Evolutionary conservation across 495 filamentous ascomycete genomes (phyloP), one percentile per base, ranked within the genome.

Genomic region (Penicillium riverlandense): DNA sequence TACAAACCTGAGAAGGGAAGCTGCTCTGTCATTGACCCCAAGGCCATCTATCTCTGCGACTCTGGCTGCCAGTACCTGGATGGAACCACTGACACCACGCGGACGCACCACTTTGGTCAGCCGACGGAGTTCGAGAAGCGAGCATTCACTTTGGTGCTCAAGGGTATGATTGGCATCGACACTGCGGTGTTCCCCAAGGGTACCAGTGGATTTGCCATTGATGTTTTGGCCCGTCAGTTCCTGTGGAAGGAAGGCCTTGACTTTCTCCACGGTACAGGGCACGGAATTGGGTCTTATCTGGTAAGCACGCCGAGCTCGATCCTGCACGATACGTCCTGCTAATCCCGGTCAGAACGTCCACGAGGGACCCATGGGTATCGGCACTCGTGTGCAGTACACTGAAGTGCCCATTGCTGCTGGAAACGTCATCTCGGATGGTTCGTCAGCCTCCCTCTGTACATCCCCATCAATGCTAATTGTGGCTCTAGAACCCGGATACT

Each of bases 301-400:
- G 78, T 80, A 65, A 61, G 54, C 44, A 37, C 32, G 6, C 11
- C 27, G 8, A 29, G 29, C 15, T 36, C 38, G 7, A 54, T 11
- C 16, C 5, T 29, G 16, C 8, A 9, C 2, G 8, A 30, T n/a
- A 11, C 12, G 11, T 42, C 8, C 13, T 30, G 31, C 53, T 67
- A 44, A 66, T 30, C 9, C 11, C 14, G 11, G 57, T 39, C 53
- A 90, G 61, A 97, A 97, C 49, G 94, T 99, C 2, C 94, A 99
- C 63, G 94, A 99, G 62, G 94, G 94, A 0, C 94, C 94, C 7
- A 95, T 99, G 45, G 94, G 94, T 14, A 89, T 99, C 40, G 94
- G 94, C 13, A 95, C 89, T 6, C 77, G 91, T 35, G 75, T 90
- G 28, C 87, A 95, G 52, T 96, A 91, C 60, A 83, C 86, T 8